These are phyloP conservation scores for Paramecium bursaria DNA, from an alignment of 73 alveolate species.

Conservation along the genomic window DNA sequence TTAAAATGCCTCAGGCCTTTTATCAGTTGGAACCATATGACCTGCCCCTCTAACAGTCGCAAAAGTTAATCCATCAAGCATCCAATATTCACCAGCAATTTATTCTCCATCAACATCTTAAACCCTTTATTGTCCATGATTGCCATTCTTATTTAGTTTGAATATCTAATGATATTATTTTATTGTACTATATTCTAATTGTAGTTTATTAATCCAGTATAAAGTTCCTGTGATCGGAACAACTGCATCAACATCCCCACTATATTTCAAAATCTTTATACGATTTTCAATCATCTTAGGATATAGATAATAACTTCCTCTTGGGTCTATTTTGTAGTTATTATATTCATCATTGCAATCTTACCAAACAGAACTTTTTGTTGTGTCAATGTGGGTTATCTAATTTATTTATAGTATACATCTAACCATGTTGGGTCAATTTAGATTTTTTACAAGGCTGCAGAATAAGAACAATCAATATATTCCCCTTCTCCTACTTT, in stretches of 20 bases:
- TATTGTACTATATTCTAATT: background rate
- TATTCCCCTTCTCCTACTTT: too few species aligned
- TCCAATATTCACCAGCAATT: slow-evolving; percentile 56
- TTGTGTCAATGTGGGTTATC: slow-evolving; percentile 67
- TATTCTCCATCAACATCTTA: background rate
- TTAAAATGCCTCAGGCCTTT: slow-evolving; percentile 81
- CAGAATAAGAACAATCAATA: too few species aligned
- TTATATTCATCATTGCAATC: slow-evolving; percentile 29
- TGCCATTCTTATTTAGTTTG: slow-evolving; percentile 22
- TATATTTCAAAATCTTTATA: background rate
- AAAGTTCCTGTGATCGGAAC: slow-evolving; percentile 53
- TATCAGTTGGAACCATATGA: slow-evolving; percentile 97
- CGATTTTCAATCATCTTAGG: background rate
- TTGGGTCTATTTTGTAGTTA: background rate
- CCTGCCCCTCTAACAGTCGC: slow-evolving; percentile 89
- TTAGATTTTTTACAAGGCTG: too few species aligned
- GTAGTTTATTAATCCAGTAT: slow-evolving; percentile 19
- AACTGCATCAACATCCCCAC: slow-evolving; percentile 49
- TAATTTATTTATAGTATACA: too few species aligned
- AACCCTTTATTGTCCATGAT: slow-evolving; percentile 41
- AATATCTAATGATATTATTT: background rate
- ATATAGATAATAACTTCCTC: background rate
- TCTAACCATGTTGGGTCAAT: too few species aligned
- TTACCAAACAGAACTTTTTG: slow-evolving; percentile 22
- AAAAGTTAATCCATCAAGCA: slow-evolving; percentile 75